These are phyloP conservation scores for Schizosaccharomyces octosporus DNA, from an alignment of 805 yeast species.

Conservation along the genomic window DNA sequence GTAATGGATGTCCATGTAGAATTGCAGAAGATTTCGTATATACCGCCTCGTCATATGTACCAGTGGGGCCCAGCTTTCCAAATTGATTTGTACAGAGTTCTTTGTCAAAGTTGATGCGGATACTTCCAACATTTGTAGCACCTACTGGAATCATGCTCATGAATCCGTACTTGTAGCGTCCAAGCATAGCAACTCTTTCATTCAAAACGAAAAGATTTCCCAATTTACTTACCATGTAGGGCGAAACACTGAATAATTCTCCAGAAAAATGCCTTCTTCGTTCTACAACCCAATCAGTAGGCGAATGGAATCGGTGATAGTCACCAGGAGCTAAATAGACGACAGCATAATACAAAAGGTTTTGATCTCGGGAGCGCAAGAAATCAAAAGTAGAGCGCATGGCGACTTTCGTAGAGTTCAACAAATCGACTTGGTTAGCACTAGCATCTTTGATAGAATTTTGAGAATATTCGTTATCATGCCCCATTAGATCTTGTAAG, in stretches of 20 bases:
- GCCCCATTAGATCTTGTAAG: slow-evolving; percentile 42
- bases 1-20: slow-evolving; percentile 67
- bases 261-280: slow-evolving; percentile 88
- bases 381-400: slow-evolving; percentile 3
- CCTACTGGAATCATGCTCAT: slow-evolving; percentile 98
- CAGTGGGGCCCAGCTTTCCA: neutral
- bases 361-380: slow-evolving; percentile 16
- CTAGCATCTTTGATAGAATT: slow-evolving; percentile 17
- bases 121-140: slow-evolving; percentile 94
- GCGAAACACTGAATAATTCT: slow-evolving; percentile 85
- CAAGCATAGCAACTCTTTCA: slow-evolving; percentile 84
- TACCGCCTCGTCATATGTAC: slow-evolving; percentile 43
- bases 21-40: slow-evolving; percentile 53
- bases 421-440: slow-evolving; percentile 1
- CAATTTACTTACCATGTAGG: slow-evolving; percentile 73
- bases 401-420: slow-evolving; percentile 6
- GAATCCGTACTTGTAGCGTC: slow-evolving; percentile 91
- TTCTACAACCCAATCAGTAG: slow-evolving; percentile 86
- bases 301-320: slow-evolving; percentile 90
- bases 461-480: slow-evolving; percentile 40
- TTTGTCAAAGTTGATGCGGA: slow-evolving; percentile 72
- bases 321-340: slow-evolving; percentile 95
- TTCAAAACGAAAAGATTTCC: slow-evolving; percentile 72
- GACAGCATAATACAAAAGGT: slow-evolving; percentile 61
- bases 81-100: slow-evolving; percentile 64